Evolutionary conservation across 106 monocot species (phyloP), one percentile per base, ranked within the genome.

Genomic region (Ottelia alismoides): DNA sequence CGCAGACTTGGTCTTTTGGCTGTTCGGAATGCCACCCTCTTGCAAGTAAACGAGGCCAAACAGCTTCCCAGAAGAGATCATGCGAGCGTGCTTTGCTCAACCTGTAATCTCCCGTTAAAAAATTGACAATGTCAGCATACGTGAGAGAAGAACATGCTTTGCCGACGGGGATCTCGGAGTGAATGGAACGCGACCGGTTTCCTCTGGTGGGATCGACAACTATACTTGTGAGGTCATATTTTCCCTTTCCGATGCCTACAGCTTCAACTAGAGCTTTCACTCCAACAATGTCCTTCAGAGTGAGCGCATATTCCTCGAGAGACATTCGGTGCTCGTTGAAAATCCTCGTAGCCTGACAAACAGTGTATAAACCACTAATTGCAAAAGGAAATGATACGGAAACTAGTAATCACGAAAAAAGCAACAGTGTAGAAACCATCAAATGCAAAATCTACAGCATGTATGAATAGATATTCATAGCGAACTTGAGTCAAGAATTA

Each of bases 31-130:
- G 88, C 96, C 96, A 98, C 0, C 89, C 89, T 56, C 71, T 78
- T 44, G 69, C 79, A 16, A 98, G 89, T 55, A 98, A 61, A 23
- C 89, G 85, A 46, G 96, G 96, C 92, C 92, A 98, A 20, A 98
- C 74, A 25, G 96, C 96, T 56, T 98, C 96, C 89, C 96, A 90
- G 60, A 98, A 98, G n/a, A 98, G 76, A 75, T 90, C 96, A 73
- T 80, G 85, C 22, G 96, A 85, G 45, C 69, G 76, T 40, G 89
- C 75, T 63, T 90, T 98, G 71, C 96, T 89, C 31, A 98, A 53
- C 31, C 96, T 76, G 53, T 78, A 89, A 65, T 77, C 81, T 61
- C 89, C 96, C 2, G 81, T 98, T 22, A 98, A 67, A 76, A 82
- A 80, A 45, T 80, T 90, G 50, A 98, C 57, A 14, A 98, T 85